phyloP scores from a whole-genome alignment of 2,329 filamentous ascomycete species.

The Lecanicillium sp. region DNA sequence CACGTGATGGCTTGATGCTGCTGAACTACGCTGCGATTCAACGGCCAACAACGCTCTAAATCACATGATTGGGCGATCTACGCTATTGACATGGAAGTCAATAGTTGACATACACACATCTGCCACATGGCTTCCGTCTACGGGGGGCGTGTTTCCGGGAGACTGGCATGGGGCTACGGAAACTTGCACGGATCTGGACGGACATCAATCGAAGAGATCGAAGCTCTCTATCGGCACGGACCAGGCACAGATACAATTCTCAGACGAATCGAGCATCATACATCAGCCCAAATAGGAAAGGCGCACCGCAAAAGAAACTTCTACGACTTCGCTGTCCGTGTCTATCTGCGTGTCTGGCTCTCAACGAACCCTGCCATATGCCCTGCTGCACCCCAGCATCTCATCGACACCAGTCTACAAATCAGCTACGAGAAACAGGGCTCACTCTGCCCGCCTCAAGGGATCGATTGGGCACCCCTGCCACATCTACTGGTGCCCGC shows the following conservation, averaged over 20 bases:
- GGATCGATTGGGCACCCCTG: background rate
- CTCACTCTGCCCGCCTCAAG: background rate
- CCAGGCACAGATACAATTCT: constrained; percentile 9
- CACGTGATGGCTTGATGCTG: constrained; percentile 7
- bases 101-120: background rate
- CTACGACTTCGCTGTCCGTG: constrained; percentile 1
- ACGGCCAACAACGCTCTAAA: background rate
- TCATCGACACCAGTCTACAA: background rate
- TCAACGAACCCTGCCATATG: background rate
- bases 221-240: too few relatives aligned
- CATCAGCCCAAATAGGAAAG: constrained; percentile 10
- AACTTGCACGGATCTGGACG: too few relatives aligned
- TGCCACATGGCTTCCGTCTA: background rate
- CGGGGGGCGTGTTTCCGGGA: constrained; percentile 3
- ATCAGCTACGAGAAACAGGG: background rate
- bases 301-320: constrained; percentile 8
- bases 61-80: constrained; percentile 5
- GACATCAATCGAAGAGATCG: too few relatives aligned
- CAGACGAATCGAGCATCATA: background rate
- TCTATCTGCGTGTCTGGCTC: constrained; percentile 1
- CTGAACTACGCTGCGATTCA: background rate
- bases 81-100: background rate
- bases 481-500: background rate
- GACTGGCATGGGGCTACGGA: too few relatives aligned
- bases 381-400: background rate